These are phyloP conservation scores for Entophlyctis helioformis DNA, from an alignment of 192 early-diverging fungal genomes.

Conservation along the genomic window DNA sequence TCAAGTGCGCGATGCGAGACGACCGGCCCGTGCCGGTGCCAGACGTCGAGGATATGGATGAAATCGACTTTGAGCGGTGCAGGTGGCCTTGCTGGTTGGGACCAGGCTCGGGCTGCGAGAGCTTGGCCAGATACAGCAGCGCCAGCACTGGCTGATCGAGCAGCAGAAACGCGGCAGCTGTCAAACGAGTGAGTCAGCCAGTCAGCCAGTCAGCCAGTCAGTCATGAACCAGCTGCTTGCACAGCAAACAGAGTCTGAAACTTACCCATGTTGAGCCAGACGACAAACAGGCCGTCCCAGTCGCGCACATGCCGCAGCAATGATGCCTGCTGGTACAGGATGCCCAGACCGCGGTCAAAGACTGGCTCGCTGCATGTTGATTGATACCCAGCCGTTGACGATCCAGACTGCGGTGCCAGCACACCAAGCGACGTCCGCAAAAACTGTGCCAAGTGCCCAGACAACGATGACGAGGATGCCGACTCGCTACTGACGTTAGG, in stretches of 20 bases:
- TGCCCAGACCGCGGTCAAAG: slow-evolving; percentile 16
- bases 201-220: slow-evolving; percentile 2
- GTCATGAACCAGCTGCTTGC: slow-evolving; percentile 2
- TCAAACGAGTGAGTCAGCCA: slow-evolving; percentile 1
- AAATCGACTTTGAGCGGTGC: neutral
- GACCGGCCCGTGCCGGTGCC: neutral
- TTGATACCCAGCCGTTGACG: slow-evolving; percentile 14
- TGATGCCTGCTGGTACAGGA: slow-evolving; percentile 11
- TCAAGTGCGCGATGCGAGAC: slow-evolving; percentile 9
- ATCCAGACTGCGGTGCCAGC: slow-evolving; percentile 11
- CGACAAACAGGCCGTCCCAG: slow-evolving; percentile 11
- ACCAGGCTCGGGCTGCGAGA: slow-evolving; percentile 2
- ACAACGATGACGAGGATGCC: neutral
- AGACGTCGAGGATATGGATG: neutral
- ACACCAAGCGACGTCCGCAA: slow-evolving; percentile 1
- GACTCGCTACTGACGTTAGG: neutral
- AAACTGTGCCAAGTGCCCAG: neutral
- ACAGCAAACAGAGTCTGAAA: neutral
- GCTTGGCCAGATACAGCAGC: slow-evolving; percentile 13
- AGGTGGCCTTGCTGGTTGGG: neutral
- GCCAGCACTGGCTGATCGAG: slow-evolving; percentile 20
- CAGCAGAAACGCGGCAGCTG: slow-evolving; percentile 23
- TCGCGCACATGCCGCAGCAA: slow-evolving; percentile 10
- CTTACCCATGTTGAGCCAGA: slow-evolving; percentile 20
- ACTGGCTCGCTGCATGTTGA: slow-evolving; percentile 15